phyloP scores from a whole-genome alignment of 495 filamentous ascomycete genomes.

The Aspergillus nanangensis region DNA sequence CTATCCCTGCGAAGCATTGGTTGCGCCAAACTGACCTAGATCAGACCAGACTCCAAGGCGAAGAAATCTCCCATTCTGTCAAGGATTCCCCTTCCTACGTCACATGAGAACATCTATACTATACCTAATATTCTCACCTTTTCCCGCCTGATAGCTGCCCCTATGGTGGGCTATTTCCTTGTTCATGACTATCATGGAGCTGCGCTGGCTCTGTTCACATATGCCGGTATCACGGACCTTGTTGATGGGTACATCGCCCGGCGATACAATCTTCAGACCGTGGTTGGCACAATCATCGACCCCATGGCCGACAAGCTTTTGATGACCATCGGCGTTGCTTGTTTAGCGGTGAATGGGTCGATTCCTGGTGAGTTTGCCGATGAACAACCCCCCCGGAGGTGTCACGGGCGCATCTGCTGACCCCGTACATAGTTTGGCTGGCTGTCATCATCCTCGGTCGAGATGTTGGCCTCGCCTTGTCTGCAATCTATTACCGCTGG shows the following conservation, averaged over 20 bases:
- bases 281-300: slow-evolving; percentile 94
- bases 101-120: slow-evolving; percentile 92
- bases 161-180: slow-evolving; percentile 84
- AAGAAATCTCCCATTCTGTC: slow-evolving; percentile 41
- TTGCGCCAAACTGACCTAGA: neutral
- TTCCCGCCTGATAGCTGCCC: slow-evolving; percentile 77
- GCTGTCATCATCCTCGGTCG: slow-evolving; percentile 85
- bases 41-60: slow-evolving; percentile 2
- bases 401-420: no score
- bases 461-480: slow-evolving; percentile 79
- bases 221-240: slow-evolving; percentile 86
- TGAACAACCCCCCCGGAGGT: neutral
- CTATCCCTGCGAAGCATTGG: no score
- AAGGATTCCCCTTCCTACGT: slow-evolving; percentile 39
- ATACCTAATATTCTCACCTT: slow-evolving; percentile 90
- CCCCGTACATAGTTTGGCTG: slow-evolving; percentile 62
- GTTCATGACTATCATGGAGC: slow-evolving; percentile 72
- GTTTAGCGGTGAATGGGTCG: slow-evolving; percentile 72
- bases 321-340: slow-evolving; percentile 88
- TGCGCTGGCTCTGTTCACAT: slow-evolving; percentile 81
- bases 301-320: slow-evolving; percentile 95
- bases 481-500: slow-evolving; percentile 92
- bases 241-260: slow-evolving; percentile 92
- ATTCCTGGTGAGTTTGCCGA: slow-evolving; percentile 58
- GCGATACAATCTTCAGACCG: slow-evolving; percentile 80